Conservation (phyloP, 345 rosid species). For the Rhodamnia argentea region DNA sequence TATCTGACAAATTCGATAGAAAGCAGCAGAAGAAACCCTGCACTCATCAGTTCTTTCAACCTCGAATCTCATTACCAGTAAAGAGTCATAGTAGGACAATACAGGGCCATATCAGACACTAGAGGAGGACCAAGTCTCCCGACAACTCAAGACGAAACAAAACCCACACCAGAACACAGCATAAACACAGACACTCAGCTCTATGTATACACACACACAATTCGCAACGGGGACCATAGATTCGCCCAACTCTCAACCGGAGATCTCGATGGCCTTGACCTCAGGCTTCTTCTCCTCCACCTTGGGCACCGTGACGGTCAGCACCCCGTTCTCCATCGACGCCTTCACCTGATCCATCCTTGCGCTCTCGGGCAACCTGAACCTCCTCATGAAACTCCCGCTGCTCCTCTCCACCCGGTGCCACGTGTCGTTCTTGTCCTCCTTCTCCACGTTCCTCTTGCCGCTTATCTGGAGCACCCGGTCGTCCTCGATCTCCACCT, state of each 20-base stretch:
- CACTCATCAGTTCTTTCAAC: not conserved
- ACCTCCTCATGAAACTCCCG: constrained; percentile 13
- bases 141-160: not conserved
- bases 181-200: not conserved
- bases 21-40: not conserved
- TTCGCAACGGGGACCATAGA: not conserved
- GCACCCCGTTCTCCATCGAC: constrained; percentile 9
- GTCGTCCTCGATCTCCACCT: constrained; percentile 9
- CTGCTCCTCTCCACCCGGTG: constrained; percentile 14
- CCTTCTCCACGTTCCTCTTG: constrained; percentile 16
- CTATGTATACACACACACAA: not conserved
- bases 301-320: constrained; percentile 9
- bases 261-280: constrained; percentile 7
- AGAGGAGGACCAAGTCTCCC: not conserved
- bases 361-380: constrained; percentile 9
- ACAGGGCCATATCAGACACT: not conserved
- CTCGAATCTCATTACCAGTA: not conserved
- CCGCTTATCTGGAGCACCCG: constrained; percentile 15
- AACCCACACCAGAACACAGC: not conserved
- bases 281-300: constrained; percentile 8
- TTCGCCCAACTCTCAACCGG: not conserved
- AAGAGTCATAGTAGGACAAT: not conserved
- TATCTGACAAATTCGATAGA: not conserved
- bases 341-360: constrained; percentile 10
- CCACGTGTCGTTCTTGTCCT: constrained; percentile 15